phyloP scores from a whole-genome alignment of 1,284 basidiomycete species.

The Erythrobasidium hasegawianum region DNA sequence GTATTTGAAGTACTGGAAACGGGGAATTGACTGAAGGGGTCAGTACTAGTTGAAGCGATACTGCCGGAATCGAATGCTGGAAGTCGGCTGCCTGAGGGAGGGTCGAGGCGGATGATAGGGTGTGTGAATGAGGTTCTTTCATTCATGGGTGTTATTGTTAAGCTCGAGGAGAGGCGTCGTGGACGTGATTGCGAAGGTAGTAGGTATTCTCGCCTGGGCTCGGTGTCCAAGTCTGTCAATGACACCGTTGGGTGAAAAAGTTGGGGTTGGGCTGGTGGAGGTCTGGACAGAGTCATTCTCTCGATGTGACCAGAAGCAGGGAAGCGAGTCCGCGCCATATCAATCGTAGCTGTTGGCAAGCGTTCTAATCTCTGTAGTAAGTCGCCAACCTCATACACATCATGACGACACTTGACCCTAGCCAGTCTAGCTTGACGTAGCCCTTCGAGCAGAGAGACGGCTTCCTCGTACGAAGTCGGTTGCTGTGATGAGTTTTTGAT shows the following conservation, averaged over 20 bases:
- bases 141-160: no score
- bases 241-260: background rate
- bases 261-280: background rate
- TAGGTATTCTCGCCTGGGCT: background rate
- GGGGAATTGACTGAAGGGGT: no score
- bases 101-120: no score
- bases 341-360: background rate
- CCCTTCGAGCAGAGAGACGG: background rate
- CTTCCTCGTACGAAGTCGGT: conserved; percentile 2
- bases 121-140: no score
- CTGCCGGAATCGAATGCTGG: no score
- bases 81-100: no score
- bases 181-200: background rate
- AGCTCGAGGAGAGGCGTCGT: no score
- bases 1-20: no score
- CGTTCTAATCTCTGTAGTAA: background rate
- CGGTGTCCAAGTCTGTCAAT: background rate
- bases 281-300: background rate
- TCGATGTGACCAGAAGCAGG: background rate
- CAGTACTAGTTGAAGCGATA: no score
- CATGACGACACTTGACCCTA: conserved; percentile 5
- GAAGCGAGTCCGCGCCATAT: conserved; percentile 2
- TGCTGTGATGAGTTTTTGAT: conserved; percentile 3
- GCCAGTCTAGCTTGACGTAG: conserved; percentile 3
- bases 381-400: background rate